A percentile compares a stretch with the other conserved stretches of the same genome.
Evolutionary conservation across 768 basidiomycete genomes (phyloP).

Genomic region (Pleurotus ostreatus): DNA sequence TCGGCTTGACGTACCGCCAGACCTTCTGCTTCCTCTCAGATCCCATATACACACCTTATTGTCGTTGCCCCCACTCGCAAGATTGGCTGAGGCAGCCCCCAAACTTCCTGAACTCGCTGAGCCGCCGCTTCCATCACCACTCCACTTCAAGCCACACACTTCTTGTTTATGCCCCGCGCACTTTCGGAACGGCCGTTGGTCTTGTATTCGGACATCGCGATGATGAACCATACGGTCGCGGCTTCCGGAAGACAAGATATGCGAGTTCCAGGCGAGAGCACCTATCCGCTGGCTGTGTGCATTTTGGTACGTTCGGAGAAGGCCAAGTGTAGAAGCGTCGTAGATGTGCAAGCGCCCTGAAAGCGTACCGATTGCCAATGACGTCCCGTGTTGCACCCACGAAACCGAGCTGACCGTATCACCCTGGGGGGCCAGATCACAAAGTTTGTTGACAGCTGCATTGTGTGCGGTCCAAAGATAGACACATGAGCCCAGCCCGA

Average conservation of each 20-base stretch:
- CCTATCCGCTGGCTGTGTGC: conserved; percentile 91
- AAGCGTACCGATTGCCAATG: conserved; percentile 91
- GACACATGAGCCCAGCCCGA: conserved; percentile 87
- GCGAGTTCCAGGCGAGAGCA: conserved; percentile 89
- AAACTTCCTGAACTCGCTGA: conserved; percentile 11
- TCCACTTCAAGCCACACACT: conserved; percentile 96
- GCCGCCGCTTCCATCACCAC: conserved; percentile 31
- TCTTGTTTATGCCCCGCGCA: conserved; percentile 84
- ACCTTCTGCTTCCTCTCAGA: conserved; percentile 59
- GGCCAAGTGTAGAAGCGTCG: conserved; percentile 74
- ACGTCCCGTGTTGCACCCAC: conserved; percentile 93
- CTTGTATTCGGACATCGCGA: conserved; percentile 81
- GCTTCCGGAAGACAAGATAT: conserved; percentile 85
- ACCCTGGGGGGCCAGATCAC: conserved; percentile 63
- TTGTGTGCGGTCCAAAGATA: conserved; percentile 98
- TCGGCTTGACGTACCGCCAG: conserved; percentile 23
- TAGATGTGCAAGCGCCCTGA: conserved; percentile 88
- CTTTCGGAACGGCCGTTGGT: conserved; percentile 60
- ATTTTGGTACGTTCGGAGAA: conserved; percentile 76
- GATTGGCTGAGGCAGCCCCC: conserved; percentile 40
- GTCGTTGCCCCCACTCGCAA: conserved; percentile 96
- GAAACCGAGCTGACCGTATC: conserved; percentile 85
- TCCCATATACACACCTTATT: conserved; percentile 99
- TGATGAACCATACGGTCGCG: conserved; percentile 90
- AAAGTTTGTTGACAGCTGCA: conserved; percentile 87